A percentile compares a stretch with the other conserved stretches of the same genome.
Conservation (phyloP, 1,284 basidiomycete species). For the Puccinia polysora region DNA sequence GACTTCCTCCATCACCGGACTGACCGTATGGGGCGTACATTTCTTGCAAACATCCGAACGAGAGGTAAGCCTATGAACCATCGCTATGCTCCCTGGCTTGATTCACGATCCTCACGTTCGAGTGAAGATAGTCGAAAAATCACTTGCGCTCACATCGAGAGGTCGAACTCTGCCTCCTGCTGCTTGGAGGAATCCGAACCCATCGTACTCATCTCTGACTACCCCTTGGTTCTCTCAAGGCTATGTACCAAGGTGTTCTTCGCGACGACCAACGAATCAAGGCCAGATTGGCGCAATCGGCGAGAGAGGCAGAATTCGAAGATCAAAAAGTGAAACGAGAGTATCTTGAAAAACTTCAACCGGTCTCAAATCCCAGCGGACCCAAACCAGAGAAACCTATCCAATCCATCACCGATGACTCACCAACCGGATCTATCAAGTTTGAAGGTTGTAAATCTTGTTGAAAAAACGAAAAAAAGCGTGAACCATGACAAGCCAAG, state of each 20-base stretch:
- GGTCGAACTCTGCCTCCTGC: not conserved
- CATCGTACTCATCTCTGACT: not conserved
- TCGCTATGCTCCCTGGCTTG: no score
- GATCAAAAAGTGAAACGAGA: constrained; percentile 38
- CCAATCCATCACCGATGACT: not conserved
- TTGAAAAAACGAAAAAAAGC: no score
- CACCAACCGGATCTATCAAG: constrained; percentile 5
- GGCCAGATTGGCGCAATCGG: constrained; percentile 63
- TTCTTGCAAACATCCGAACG: constrained; percentile 79
- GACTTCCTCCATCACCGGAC: constrained; percentile 34
- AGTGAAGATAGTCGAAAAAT: constrained; percentile 29
- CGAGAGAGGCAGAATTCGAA: constrained; percentile 62
- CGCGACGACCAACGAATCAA: constrained; percentile 74
- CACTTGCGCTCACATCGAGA: constrained; percentile 17
- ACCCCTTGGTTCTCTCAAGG: constrained; percentile 56
- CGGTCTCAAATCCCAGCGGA: constrained; percentile 19
- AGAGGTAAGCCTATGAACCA: constrained; percentile 60
- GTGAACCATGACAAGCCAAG: no score
- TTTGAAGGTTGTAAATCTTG: constrained; percentile 42
- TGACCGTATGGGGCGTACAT: constrained; percentile 84
- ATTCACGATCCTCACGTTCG: no score
- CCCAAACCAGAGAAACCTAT: constrained; percentile 10
- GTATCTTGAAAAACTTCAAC: constrained; percentile 34
- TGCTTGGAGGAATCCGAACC: not conserved
- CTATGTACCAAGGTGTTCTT: constrained; percentile 83